These are phyloP conservation scores for Chaetomiaceae sp. DNA, from an alignment of 2,329 filamentous ascomycete species.

Conservation along the genomic window DNA sequence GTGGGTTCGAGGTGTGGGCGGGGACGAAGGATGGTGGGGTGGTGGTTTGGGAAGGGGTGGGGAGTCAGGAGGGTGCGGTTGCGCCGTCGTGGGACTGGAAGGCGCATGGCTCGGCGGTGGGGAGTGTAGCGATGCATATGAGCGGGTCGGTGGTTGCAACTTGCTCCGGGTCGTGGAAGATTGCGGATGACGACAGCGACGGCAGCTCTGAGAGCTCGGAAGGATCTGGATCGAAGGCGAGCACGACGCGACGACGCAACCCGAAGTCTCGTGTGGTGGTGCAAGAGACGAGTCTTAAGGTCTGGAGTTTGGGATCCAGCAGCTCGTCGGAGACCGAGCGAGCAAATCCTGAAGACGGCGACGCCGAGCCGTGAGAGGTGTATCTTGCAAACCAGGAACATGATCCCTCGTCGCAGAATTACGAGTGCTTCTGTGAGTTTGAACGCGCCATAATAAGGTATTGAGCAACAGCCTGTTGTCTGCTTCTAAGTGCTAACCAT, in stretches of 20 bases:
- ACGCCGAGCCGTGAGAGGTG: background rate
- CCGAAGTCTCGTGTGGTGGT: slow-evolving; percentile 14
- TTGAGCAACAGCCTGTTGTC: too few species aligned
- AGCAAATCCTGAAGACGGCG: background rate
- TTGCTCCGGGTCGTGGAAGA: slow-evolving; percentile 49
- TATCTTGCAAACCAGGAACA: too few species aligned
- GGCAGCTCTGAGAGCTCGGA: slow-evolving; percentile 13
- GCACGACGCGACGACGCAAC: background rate
- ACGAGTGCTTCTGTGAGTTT: too few species aligned
- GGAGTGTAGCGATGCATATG: slow-evolving; percentile 44
- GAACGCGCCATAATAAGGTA: too few species aligned
- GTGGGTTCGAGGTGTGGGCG: slow-evolving; percentile 57
- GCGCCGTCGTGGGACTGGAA: slow-evolving; percentile 45
- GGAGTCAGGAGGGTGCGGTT: slow-evolving; percentile 38
- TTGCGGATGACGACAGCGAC: slow-evolving; percentile 27
- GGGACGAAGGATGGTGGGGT: slow-evolving; percentile 49
- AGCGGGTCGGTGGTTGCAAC: slow-evolving; percentile 52
- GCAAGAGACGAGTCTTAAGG: slow-evolving; percentile 40
- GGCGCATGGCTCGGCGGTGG: slow-evolving; percentile 42
- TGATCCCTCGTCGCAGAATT: too few species aligned
- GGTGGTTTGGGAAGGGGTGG: slow-evolving; percentile 54
- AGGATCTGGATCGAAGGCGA: slow-evolving; percentile 6
- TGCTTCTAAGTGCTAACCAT: background rate
- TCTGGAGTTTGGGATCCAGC: slow-evolving; percentile 31
- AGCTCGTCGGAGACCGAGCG: slow-evolving; percentile 4